Percentiles rank a stretch among this genome's conserved stretches.
Conservation (phyloP, 805 yeast genomes). For the Teunomyces kruisii region DNA sequence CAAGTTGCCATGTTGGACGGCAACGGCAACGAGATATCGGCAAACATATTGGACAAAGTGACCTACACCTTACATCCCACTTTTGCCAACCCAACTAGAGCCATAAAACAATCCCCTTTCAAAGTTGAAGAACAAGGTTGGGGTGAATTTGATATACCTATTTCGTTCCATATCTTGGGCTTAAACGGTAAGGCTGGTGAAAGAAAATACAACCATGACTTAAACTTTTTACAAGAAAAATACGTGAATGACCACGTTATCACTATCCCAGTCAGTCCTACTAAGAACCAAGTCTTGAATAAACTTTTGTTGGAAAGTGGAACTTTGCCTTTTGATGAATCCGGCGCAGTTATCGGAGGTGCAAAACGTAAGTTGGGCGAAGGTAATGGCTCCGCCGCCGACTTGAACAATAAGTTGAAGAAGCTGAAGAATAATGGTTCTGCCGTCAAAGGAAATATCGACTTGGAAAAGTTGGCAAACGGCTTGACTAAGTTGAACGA, state of each 20-base stretch:
- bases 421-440: slow-evolving; percentile 49
- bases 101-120: slow-evolving; percentile 81
- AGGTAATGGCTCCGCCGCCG: slow-evolving; percentile 15
- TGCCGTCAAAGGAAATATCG: slow-evolving; percentile 73
- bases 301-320: slow-evolving; percentile 80
- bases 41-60: slow-evolving; percentile 85
- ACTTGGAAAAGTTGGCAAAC: slow-evolving; percentile 86
- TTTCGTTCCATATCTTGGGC: slow-evolving; percentile 65
- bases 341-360: slow-evolving; percentile 30
- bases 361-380: slow-evolving; percentile 13
- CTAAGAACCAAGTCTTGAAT: slow-evolving; percentile 65
- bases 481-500: slow-evolving; percentile 85
- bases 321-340: slow-evolving; percentile 59
- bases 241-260: slow-evolving; percentile 78
- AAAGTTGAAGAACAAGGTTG: slow-evolving; percentile 91
- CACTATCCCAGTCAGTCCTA: slow-evolving; percentile 59
- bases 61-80: slow-evolving; percentile 95
- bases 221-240: slow-evolving; percentile 76
- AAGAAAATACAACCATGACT: slow-evolving; percentile 80
- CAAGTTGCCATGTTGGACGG: slow-evolving; percentile 73
- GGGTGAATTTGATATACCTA: slow-evolving; percentile 95
- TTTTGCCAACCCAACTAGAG: slow-evolving; percentile 82
- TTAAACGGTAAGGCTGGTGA: slow-evolving; percentile 81
- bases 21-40: slow-evolving; percentile 81
- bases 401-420: slow-evolving; percentile 34